These are phyloP conservation scores for Lagenidium giganteum DNA, from an alignment of 352 stramenopile species.

Conservation along the genomic window DNA sequence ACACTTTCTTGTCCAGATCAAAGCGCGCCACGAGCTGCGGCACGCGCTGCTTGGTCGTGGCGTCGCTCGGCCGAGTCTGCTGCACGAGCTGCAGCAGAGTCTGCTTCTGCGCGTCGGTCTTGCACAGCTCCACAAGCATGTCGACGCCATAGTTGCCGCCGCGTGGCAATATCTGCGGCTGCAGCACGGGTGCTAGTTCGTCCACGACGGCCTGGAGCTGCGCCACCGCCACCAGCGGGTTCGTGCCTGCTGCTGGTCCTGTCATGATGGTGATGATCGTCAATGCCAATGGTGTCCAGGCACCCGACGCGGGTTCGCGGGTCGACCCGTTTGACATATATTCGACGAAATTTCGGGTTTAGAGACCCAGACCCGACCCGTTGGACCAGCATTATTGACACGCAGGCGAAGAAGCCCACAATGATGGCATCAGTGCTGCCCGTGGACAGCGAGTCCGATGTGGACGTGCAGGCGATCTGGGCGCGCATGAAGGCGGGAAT, in stretches of 20 bases:
- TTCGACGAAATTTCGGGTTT: neutral
- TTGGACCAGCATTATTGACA: neutral
- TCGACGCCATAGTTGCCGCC: constrained; percentile 54
- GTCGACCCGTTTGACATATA: constrained; percentile 2
- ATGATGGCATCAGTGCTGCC: constrained; percentile 75
- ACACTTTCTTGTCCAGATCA: constrained; percentile 53
- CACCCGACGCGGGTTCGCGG: constrained; percentile 5
- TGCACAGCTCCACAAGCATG: constrained; percentile 54
- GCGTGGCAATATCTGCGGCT: constrained; percentile 68
- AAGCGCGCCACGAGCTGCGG: constrained; percentile 53
- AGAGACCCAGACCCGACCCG: constrained; percentile 3
- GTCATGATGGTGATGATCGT: constrained; percentile 13
- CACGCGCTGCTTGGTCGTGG: constrained; percentile 20
- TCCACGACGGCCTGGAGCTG: constrained; percentile 57
- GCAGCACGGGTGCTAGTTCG: constrained; percentile 41
- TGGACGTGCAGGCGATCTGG: constrained; percentile 58
- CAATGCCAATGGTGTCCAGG: no score
- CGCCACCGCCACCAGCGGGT: constrained; percentile 52
- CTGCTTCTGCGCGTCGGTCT: constrained; percentile 52
- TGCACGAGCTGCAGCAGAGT: constrained; percentile 39
- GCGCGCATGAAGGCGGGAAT: constrained; percentile 56
- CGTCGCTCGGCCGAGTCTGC: constrained; percentile 24
- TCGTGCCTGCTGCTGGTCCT: constrained; percentile 17
- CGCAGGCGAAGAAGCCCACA: constrained; percentile 5
- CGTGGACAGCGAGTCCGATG: constrained; percentile 38